phyloP scores from a whole-genome alignment of 106 monocot species.

The Hemerocallis citrina region DNA sequence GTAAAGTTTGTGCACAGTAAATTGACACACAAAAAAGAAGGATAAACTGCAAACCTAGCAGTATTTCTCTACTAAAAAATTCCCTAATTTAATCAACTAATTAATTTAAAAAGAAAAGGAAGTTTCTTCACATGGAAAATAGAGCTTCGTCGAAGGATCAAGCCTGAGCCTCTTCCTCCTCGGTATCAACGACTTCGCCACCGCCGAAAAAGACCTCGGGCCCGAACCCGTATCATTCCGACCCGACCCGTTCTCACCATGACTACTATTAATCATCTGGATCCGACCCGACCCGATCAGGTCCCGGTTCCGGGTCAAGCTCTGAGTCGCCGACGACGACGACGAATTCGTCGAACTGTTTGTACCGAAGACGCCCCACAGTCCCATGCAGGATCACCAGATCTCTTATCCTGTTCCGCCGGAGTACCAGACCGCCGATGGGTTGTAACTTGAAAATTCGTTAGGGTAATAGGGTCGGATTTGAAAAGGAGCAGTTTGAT shows the following conservation, averaged over 20 bases:
- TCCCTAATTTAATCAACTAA: neutral
- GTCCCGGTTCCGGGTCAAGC: constrained; percentile 16
- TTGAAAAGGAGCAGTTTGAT: neutral
- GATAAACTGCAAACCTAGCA: neutral
- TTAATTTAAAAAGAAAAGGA: neutral
- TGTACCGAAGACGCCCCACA: constrained; percentile 13
- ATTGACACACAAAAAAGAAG: neutral
- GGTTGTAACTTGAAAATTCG: neutral
- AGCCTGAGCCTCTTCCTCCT: constrained; percentile 20
- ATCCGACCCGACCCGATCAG: neutral
- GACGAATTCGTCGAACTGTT: constrained; percentile 1
- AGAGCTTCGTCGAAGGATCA: constrained; percentile 28
- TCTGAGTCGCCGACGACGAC: constrained; percentile 10
- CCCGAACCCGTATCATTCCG: neutral
- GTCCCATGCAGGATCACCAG: neutral
- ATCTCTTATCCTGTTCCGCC: neutral
- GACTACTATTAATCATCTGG: neutral
- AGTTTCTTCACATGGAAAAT: constrained; percentile 29
- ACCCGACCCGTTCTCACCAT: neutral
- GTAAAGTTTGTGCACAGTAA: neutral
- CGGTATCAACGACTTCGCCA: constrained; percentile 21
- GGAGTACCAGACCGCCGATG: neutral
- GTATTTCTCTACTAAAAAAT: neutral
- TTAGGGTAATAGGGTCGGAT: neutral
- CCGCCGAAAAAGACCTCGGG: constrained; percentile 15